Evolutionary conservation across 2,329 filamentous ascomycete genomes (phyloP).

Genomic region (Aschersonia sp.): DNA sequence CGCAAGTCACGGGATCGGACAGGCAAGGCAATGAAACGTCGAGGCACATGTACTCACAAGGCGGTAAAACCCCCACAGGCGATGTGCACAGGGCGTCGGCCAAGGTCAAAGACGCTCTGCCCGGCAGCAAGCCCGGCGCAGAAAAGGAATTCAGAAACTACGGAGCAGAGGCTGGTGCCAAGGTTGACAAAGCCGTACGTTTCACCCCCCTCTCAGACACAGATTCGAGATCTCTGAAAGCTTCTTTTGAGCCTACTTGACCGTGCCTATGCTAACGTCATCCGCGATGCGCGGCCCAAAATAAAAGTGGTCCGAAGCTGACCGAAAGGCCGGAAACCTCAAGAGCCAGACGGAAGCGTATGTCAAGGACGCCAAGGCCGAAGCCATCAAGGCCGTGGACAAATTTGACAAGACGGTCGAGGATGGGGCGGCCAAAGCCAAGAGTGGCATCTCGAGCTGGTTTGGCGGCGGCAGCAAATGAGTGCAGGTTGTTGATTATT

Average conservation of each 20-base stretch:
- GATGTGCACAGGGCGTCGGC: slow-evolving; percentile 59
- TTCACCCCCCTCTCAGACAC: neutral
- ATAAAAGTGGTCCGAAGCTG: slow-evolving; percentile 35
- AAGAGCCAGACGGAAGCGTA: slow-evolving; percentile 45
- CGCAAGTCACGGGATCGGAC: too few species aligned
- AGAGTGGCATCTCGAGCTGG: slow-evolving; percentile 73
- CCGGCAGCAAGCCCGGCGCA: slow-evolving; percentile 44
- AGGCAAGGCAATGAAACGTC: too few species aligned
- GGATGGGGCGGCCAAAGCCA: slow-evolving; percentile 64
- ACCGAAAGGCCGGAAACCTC: slow-evolving; percentile 45
- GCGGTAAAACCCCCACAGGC: slow-evolving; percentile 32
- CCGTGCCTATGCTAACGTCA: neutral
- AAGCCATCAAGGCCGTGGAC: slow-evolving; percentile 60
- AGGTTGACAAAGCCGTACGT: slow-evolving; percentile 56
- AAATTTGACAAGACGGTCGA: slow-evolving; percentile 73
- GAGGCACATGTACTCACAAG: neutral
- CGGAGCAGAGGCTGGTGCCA: slow-evolving; percentile 38
- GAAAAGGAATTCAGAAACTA: slow-evolving; percentile 45
- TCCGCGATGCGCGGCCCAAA: neutral
- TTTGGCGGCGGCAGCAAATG: slow-evolving; percentile 45
- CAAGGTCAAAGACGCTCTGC: slow-evolving; percentile 51
- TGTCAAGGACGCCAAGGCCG: slow-evolving; percentile 47
- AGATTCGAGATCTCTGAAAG: too few species aligned
- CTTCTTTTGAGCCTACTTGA: neutral
- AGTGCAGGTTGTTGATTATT: neutral